Evolutionary conservation across 1,284 basidiomycete species (phyloP), one percentile per base, ranked within the genome.

Genomic region (Ceratobasidium sp.): DNA sequence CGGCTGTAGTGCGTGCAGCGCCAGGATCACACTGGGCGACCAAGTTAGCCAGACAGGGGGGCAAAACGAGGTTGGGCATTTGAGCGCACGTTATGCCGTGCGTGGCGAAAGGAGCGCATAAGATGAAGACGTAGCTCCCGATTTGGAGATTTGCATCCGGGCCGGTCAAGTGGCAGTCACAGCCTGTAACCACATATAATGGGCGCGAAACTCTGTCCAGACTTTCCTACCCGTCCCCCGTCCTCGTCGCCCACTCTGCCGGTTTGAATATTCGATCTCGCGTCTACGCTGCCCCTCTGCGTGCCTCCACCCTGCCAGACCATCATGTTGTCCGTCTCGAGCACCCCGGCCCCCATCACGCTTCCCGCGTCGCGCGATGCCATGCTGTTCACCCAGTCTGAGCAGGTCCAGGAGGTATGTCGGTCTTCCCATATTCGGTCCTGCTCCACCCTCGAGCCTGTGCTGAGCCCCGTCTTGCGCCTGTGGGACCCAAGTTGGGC

Each of bases 401-500:
- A 71, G 27, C 68, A 71, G 46, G 68, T 71, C 24, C 68, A 71
- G 41, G 68, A 71, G 68, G 68, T 71, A 24, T 14, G 65, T 53
- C 48, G 8, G 7, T 7, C 1, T 51, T 53, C n/a, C 13, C 3
- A 34, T 56, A 4, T 56, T 56, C 29, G 0, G 1, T 4, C 1
- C 29, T n/a, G 5, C 61, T 19, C 61, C 41, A 63, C 63, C 31
- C 48, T 39, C n/a, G 34, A 9, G 24, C 22, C 14, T 13, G 37
- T 65, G 5, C 63, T 27, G 31, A 16, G 8, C 63, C 14, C 22
- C 34, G 22, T 29, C 48, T 7, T 65, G 56, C 63, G 46, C 19
- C 63, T 63, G 61, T 63, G 22, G 19, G 54, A 56, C 54, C 54
- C 29, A 14, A 56, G 29, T 63, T 27, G 61, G 41, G 48, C 48